phyloP scores from a whole-genome alignment of 2,329 filamentous ascomycete species.

The Fusarium mangiferae region DNA sequence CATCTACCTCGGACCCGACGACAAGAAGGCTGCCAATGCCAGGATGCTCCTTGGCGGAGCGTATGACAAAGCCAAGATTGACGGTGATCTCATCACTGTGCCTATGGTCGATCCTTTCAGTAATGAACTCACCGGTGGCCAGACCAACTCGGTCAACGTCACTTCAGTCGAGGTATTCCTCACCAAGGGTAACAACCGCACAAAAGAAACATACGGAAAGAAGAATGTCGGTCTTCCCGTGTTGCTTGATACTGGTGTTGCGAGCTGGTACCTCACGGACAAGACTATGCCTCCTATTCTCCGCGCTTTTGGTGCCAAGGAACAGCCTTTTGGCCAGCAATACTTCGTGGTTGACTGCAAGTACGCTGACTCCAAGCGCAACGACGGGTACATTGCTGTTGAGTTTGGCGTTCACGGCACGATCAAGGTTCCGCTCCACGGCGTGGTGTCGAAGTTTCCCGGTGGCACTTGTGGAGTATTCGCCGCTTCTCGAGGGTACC shows the following conservation, averaged over 20 bases:
- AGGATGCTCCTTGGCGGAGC: neutral
- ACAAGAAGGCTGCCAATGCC: neutral
- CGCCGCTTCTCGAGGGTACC: neutral
- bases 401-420: neutral
- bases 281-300: neutral
- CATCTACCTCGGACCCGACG: neutral
- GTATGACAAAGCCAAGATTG: slow-evolving; percentile 3
- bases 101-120: neutral
- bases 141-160: neutral
- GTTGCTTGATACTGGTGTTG: neutral
- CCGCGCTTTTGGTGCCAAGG: neutral
- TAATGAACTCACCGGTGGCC: rapidly evolving
- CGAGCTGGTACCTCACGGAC: neutral
- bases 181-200: neutral
- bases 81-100: neutral
- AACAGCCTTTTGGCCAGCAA: neutral
- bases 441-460: neutral
- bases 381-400: neutral
- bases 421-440: neutral
- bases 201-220: neutral
- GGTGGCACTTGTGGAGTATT: neutral
- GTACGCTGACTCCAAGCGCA: neutral
- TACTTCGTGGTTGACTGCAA: slow-evolving; percentile 2
- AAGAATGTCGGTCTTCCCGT: neutral
- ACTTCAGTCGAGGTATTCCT: neutral